Evolutionary conservation across 2,329 filamentous ascomycete genomes (phyloP).

Genomic region (Penicillium brasilianum): DNA sequence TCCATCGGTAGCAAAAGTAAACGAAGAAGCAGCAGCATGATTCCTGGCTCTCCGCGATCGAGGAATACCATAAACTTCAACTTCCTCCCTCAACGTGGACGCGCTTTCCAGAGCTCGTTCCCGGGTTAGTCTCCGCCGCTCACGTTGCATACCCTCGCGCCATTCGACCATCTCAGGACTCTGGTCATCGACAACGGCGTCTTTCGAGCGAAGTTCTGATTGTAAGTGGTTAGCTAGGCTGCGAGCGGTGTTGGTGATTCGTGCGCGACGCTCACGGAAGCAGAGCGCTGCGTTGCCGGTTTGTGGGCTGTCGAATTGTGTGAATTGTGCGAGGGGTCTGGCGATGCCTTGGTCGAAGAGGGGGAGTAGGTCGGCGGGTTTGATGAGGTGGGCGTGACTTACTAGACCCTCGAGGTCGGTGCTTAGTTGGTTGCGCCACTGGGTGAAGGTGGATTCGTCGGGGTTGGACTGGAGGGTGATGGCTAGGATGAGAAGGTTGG

Average conservation of each 20-base stretch:
- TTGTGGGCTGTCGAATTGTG: neutral
- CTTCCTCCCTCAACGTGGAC: neutral
- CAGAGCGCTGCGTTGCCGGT: neutral
- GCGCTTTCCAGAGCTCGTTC: neutral
- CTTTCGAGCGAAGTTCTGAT: neutral
- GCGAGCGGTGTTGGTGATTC: neutral
- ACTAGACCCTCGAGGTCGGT: neutral
- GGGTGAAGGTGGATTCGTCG: neutral
- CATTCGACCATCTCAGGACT: neutral
- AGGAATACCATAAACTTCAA: neutral
- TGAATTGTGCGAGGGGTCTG: neutral
- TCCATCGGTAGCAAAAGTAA: neutral
- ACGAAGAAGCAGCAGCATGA: neutral
- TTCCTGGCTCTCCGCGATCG: neutral
- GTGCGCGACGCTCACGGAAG: neutral
- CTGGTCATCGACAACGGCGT: neutral
- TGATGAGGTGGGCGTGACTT: neutral
- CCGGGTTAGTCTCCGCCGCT: neutral
- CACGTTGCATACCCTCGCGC: neutral
- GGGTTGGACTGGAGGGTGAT: neutral
- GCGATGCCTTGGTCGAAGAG: neutral
- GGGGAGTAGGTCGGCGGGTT: neutral
- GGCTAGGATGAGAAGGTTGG: neutral
- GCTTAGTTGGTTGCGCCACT: neutral
- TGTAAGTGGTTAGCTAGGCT: neutral